Percentiles rank a stretch among this genome's conserved stretches.
These are phyloP conservation scores for Coniochaeta hoffmannii DNA, from an alignment of 2,329 filamentous ascomycete genomes.

Conservation along the genomic window DNA sequence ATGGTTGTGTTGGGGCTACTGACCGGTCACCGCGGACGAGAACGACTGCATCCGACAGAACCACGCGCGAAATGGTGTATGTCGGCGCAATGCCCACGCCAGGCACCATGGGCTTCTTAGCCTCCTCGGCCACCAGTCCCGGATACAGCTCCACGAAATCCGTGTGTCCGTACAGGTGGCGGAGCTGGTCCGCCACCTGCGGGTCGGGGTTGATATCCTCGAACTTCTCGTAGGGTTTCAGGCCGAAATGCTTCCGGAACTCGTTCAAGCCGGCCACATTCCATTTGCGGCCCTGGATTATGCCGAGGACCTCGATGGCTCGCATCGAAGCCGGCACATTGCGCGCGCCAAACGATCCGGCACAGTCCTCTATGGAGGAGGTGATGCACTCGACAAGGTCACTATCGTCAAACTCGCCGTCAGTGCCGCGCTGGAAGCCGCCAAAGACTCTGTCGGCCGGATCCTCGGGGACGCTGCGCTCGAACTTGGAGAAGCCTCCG, in stretches of 20 bases:
- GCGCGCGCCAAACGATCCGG: slow-evolving; percentile 64
- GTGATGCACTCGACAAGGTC: slow-evolving; percentile 65
- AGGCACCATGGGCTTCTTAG: slow-evolving; percentile 65
- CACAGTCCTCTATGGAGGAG: slow-evolving; percentile 68
- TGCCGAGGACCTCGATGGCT: slow-evolving; percentile 72
- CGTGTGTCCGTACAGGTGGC: slow-evolving; percentile 66
- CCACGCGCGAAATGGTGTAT: slow-evolving; percentile 69
- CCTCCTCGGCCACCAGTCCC: slow-evolving; percentile 68
- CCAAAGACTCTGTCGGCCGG: slow-evolving; percentile 63
- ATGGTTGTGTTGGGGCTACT: not conserved
- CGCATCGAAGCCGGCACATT: slow-evolving; percentile 69
- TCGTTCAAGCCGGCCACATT: slow-evolving; percentile 74
- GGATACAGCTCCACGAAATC: slow-evolving; percentile 78
- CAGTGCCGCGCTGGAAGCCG: slow-evolving; percentile 52
- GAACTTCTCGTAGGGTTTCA: slow-evolving; percentile 69
- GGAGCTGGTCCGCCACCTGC: slow-evolving; percentile 57
- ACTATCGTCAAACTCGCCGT: slow-evolving; percentile 69
- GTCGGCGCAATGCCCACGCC: slow-evolving; percentile 70
- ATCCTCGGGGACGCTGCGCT: slow-evolving; percentile 53
- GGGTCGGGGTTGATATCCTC: slow-evolving; percentile 79
- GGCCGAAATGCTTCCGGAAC: slow-evolving; percentile 73
- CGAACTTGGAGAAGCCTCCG: slow-evolving; percentile 54
- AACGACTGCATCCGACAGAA: slow-evolving; percentile 72
- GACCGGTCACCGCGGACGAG: slow-evolving; percentile 65
- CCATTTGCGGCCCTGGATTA: slow-evolving; percentile 70